Evolutionary conservation across 257 asterid species (phyloP).

Genomic region (Jacaranda mimosifolia): DNA sequence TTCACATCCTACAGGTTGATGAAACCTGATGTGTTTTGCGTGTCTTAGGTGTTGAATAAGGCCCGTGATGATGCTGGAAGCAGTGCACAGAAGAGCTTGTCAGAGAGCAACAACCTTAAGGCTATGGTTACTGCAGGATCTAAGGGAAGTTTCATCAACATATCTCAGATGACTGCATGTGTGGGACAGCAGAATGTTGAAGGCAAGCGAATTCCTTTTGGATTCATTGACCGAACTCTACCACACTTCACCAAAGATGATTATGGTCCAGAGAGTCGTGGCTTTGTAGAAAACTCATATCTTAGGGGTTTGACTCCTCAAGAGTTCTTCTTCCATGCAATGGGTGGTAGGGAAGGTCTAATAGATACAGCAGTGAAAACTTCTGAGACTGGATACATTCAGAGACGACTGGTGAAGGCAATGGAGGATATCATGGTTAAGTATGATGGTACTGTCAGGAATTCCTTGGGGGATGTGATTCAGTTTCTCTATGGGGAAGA

Average conservation of each 20-base stretch:
- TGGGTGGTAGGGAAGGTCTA: slow-evolving; percentile 99
- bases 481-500: slow-evolving; percentile 99
- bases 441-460: slow-evolving; percentile 98
- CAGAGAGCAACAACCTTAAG: slow-evolving; percentile 97
- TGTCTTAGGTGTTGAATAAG: slow-evolving; percentile 86
- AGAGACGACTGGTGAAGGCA: slow-evolving; percentile 97
- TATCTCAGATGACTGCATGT: slow-evolving; percentile 99
- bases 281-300: slow-evolving; percentile 98
- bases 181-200: slow-evolving; percentile 99
- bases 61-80: slow-evolving; percentile 99
- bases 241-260: slow-evolving; percentile 97
- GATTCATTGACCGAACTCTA: slow-evolving; percentile 87
- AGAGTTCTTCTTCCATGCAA: slow-evolving; percentile 99
- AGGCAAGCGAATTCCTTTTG: slow-evolving; percentile 98
- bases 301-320: slow-evolving; percentile 97
- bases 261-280: slow-evolving; percentile 99
- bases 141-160: slow-evolving; percentile 98
- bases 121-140: slow-evolving; percentile 99
- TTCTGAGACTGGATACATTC: slow-evolving; percentile 98
- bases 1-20: slow-evolving; percentile 22
- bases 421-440: slow-evolving; percentile 99
- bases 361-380: slow-evolving; percentile 99
- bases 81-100: slow-evolving; percentile 95
- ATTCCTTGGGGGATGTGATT: slow-evolving; percentile 96
- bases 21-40: slow-evolving; percentile 23